Evolutionary conservation across 257 asterid species (phyloP).

Genomic region (Capsicum rhomboideum): DNA sequence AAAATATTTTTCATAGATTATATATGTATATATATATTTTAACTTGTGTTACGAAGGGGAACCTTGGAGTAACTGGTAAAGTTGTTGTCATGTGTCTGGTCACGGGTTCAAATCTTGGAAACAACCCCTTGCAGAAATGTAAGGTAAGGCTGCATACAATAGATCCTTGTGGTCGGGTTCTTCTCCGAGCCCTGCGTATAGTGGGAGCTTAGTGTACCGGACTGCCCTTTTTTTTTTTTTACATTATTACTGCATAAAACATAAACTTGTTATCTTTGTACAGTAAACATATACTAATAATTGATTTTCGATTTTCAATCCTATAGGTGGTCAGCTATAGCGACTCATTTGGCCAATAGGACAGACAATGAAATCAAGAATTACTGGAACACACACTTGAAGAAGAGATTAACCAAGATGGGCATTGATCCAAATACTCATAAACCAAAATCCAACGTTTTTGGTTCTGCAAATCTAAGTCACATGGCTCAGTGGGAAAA

Average conservation of each 20-base stretch:
- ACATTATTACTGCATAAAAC: neutral
- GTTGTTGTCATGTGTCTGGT: no score
- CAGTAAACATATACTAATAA: neutral
- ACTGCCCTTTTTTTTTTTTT: no score
- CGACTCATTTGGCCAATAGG: neutral
- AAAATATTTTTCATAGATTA: no score
- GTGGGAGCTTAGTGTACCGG: no score
- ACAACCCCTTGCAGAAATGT: no score
- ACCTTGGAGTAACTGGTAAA: no score
- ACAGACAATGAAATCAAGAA: neutral
- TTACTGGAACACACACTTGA: neutral
- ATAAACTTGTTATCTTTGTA: neutral
- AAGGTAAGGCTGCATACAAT: no score
- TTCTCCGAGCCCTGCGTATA: no score
- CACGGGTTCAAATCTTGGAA: no score
- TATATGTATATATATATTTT: no score
- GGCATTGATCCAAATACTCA: neutral
- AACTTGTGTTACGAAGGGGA: neutral
- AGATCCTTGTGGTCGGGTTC: no score
- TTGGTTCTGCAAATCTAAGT: neutral
- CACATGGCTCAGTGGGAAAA: slow-evolving; percentile 3
- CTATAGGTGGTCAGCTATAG: neutral
- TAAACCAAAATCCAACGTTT: neutral
- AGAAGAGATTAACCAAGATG: neutral
- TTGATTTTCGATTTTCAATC: neutral